Percentiles rank a stretch among this genome's conserved stretches.
These are phyloP conservation scores for Leishmania guyanensis DNA, from an alignment of 208 protist species.

Conservation along the genomic window DNA sequence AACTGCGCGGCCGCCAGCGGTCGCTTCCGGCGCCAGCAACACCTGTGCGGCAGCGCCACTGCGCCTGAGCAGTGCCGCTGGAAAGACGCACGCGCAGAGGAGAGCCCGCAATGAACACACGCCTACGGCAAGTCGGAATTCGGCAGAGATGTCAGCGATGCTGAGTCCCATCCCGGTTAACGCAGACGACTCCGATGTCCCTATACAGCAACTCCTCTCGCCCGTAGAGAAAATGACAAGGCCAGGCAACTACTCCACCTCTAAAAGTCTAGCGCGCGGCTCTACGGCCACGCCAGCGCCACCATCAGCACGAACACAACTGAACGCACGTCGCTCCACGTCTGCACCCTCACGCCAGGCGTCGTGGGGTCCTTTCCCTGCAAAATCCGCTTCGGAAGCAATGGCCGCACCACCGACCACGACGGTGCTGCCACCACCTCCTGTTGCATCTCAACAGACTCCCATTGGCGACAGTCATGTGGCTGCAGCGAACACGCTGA, in stretches of 20 bases:
- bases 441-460: neutral
- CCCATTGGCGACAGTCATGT: constrained; percentile 15
- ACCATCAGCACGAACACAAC: neutral
- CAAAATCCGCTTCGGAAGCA: neutral
- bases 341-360: neutral
- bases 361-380: neutral
- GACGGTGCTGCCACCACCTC: too few species aligned
- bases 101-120: constrained; percentile 11
- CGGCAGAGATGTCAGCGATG: constrained; percentile 29
- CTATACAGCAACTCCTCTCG: constrained; percentile 14
- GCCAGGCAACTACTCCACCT: neutral
- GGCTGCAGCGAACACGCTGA: neutral
- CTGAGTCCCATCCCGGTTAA: constrained; percentile 41
- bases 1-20: neutral
- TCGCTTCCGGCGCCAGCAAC: neutral
- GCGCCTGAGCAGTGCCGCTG: neutral
- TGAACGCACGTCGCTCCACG: neutral
- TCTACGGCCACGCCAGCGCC: neutral
- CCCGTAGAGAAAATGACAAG: neutral
- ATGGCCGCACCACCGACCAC: neutral
- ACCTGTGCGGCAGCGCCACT: neutral
- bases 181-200: constrained; percentile 30
- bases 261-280: neutral
- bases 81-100: neutral
- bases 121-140: constrained; percentile 16